Evolutionary conservation across 805 yeast genomes (phyloP).

Genomic region (Yamadazyma kitorensis): DNA sequence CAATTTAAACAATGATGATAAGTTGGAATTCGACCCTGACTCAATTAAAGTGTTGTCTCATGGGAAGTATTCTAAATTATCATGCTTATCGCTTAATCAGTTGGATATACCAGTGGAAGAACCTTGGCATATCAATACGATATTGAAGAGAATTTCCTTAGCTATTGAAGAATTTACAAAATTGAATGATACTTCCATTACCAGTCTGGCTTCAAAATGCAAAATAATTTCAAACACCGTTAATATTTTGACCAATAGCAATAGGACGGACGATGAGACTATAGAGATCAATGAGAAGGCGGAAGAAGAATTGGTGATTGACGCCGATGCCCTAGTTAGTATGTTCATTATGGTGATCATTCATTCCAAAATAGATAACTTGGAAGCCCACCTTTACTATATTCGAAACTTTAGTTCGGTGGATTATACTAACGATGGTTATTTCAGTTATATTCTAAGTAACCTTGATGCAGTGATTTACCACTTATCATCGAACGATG

Average conservation of each 20-base stretch:
- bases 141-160: slow-evolving; percentile 39
- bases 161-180: slow-evolving; percentile 55
- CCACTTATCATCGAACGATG: slow-evolving; percentile 44
- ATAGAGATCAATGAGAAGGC: too few species aligned
- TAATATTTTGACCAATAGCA: slow-evolving; percentile 40
- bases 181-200: slow-evolving; percentile 35
- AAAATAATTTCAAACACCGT: slow-evolving; percentile 51
- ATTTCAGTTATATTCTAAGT: slow-evolving; percentile 72
- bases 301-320: slow-evolving; percentile 39
- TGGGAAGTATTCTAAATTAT: slow-evolving; percentile 31
- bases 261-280: slow-evolving; percentile 2
- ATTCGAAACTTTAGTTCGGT: slow-evolving; percentile 55
- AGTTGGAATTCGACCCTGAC: slow-evolving; percentile 18
- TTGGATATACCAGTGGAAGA: slow-evolving; percentile 43
- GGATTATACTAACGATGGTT: slow-evolving; percentile 45
- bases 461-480: slow-evolving; percentile 79
- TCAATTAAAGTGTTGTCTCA: slow-evolving; percentile 27
- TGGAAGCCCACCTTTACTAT: slow-evolving; percentile 65
- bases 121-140: slow-evolving; percentile 37
- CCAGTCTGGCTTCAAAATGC: slow-evolving; percentile 47
- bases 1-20: slow-evolving; percentile 22
- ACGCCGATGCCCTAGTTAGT: slow-evolving; percentile 80
- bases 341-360: slow-evolving; percentile 68
- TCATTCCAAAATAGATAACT: slow-evolving; percentile 54
- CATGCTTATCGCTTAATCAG: slow-evolving; percentile 47